Base-by-base conservation (phyloP, 2,329 filamentous ascomycete genomes). In the Rhinocladiella mackenziei region DNA sequence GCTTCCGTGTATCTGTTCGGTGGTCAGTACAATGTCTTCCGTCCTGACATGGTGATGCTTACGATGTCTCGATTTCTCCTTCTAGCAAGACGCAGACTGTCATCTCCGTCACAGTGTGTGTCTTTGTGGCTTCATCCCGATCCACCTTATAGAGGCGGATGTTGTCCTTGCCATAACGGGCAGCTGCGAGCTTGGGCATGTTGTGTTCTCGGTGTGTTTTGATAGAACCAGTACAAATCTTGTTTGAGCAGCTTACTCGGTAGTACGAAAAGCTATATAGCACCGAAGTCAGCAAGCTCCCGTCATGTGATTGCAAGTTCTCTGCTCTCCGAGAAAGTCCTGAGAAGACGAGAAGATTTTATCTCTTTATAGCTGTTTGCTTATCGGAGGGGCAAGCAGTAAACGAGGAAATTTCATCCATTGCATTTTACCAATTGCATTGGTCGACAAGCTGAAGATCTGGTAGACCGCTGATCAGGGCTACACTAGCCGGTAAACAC, bases 61-160 rank as follows among this genome's bases (percentile, higher is more conserved):
- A 86, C 81, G 85, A 86, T 43, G 74, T 79, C 42, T 92, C 86
- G 58, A 98, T 96, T 48, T 89, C 85, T 58, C 92, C 92, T 72
- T 97, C 89, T 20, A 98, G 79, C 39, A 97, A 76, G 53, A 89
- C 88, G 70, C 86, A 86, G 58, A 98, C 86, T 29, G 89, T 96
- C 84, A 95, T 94, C 70, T 98, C 92, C 30, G 84, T 85, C 57
- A 97, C 86, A 5, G 83, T 85, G 68, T 98, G 91, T 15, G 80
- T 74, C 44, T 85, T 84, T 13, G 85, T 84, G 60, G 80, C 73
- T 62, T 80, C 73, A 65, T 97, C 81, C 59, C 81, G 81, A 62
- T 94, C 77, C 61, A 96, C 89, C 70, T 98, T 98, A 80, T 85
- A 94, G 60, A 98, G 81, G 62, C 92, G 89, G 76, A 98, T 84